phyloP scores from a whole-genome alignment of 306 rosid species.

The Mimosa bimucronata region DNA sequence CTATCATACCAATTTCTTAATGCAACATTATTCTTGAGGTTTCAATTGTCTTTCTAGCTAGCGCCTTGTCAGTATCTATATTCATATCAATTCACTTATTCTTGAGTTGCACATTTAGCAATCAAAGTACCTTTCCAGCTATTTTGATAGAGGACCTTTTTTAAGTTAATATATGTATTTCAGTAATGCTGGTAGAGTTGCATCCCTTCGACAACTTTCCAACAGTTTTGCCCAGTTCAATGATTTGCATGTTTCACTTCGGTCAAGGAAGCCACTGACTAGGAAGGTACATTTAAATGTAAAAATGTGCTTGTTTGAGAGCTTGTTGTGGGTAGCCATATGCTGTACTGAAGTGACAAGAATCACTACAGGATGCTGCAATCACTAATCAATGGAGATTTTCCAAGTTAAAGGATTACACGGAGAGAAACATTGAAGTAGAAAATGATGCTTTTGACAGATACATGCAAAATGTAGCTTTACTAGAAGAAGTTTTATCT shows the following conservation, averaged over 20 bases:
- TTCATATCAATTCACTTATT: background rate
- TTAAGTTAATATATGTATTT: conserved; percentile 33
- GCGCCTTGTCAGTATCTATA: background rate
- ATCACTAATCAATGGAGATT: conserved; percentile 73
- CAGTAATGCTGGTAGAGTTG: conserved; percentile 76
- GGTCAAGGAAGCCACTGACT: conserved; percentile 80
- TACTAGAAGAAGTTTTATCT: conserved; percentile 81
- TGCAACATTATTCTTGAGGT: conserved; percentile 1
- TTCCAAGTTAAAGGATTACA: conserved; percentile 62
- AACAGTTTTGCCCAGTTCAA: conserved; percentile 91
- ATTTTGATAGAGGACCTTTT: conserved; percentile 13
- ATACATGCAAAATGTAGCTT: conserved; percentile 80
- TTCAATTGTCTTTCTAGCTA: conserved; percentile 6
- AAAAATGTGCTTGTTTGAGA: background rate
- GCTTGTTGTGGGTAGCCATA: background rate
- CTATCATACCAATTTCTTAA: background rate
- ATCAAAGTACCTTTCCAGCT: background rate
- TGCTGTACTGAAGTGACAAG: conserved; percentile 15
- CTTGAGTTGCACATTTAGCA: background rate
- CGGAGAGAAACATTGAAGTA: conserved; percentile 55
- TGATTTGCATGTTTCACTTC: conserved; percentile 73
- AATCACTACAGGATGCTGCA: conserved; percentile 63
- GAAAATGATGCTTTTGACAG: conserved; percentile 83
- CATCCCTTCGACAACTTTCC: conserved; percentile 82
- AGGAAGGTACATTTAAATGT: conserved; percentile 61